Conservation (phyloP, 192 early-diverging fungal species). For the Gryganskiella cystojenkinii region DNA sequence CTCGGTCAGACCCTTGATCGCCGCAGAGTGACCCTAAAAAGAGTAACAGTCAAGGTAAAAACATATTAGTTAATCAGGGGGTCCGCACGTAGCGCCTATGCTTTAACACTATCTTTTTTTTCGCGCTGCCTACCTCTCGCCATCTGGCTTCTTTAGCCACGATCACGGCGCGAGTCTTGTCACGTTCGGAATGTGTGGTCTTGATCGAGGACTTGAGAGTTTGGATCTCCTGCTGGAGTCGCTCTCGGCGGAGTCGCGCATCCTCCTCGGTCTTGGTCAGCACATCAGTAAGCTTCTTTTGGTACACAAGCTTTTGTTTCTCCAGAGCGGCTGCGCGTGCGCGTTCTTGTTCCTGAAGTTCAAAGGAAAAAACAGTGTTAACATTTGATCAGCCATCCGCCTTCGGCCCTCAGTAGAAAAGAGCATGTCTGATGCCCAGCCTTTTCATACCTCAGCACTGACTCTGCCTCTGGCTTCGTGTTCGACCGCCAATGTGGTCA, state of each 20-base stretch:
- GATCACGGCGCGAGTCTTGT: background rate
- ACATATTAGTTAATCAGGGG: too few species aligned
- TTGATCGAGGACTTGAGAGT: background rate
- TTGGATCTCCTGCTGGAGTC: slow-evolving; percentile 3
- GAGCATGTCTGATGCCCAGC: too few species aligned
- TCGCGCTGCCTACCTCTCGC: slow-evolving; percentile 4
- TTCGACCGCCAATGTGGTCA: background rate
- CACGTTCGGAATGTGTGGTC: background rate
- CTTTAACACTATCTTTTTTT: too few species aligned
- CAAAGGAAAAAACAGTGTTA: background rate
- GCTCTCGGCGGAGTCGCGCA: background rate
- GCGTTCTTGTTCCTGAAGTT: too few species aligned
- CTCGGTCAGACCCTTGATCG: background rate
- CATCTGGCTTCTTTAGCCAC: slow-evolving; percentile 3
- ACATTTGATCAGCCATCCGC: too few species aligned
- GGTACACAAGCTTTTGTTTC: background rate
- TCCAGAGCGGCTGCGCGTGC: background rate
- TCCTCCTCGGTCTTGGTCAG: slow-evolving; percentile 9
- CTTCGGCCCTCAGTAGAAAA: too few species aligned
- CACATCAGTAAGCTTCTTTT: slow-evolving; percentile 1
- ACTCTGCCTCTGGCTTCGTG: background rate
- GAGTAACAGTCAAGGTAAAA: background rate
- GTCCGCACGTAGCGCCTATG: too few species aligned
- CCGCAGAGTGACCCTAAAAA: slow-evolving; percentile 7
- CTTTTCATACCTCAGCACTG: slow-evolving; percentile 14